Evolutionary conservation across 192 early-diverging fungal species (phyloP), one percentile per base, ranked within the genome.

Genomic region (Coemansia sp.): DNA sequence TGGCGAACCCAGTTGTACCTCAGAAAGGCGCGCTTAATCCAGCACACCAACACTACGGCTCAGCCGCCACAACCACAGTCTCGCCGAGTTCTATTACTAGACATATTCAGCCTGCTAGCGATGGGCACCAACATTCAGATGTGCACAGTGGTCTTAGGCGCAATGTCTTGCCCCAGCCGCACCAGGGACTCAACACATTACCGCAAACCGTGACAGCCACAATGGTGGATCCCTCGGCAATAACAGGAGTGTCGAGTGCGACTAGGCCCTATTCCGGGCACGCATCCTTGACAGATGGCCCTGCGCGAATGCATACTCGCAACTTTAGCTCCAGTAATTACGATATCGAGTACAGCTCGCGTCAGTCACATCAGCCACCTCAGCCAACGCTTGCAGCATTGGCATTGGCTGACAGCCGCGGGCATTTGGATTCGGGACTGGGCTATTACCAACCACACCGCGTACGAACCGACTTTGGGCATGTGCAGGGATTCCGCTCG

Each of bases 321-420:
- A 25, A 53, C 25, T 27, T 53, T 53, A 53, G 51, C 51, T 27
- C 55, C 73, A 64, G 64, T 29, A 66, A 25, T 36, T 27, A 41
- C 31, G 21, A 59, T 42, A 55, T 9, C 25, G 51, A 53, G 9
- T 53, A 71, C 44, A 64, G 38, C 32, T 25, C 58, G 9, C 44
- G 51, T 10, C 62, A 69, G 29, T 25, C 58, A 23, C 44, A 53
- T 23, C 62, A 69, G 15, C 61, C 60, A 48, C 62, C 60, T 14
- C 77, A 79, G 69, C 77, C 77, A 34, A 80, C 78, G 29, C 25
- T 80, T 36, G 78, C 78, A 0, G 69, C 78, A 25, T 63, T 80
- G 32, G 78, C 78, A 29, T 60, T 80, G 69, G 78, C 78, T 3
- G 78, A 80, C 41, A 80, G 78, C 59, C 73, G 69, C 4, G 78